A percentile compares a stretch with the other conserved stretches of the same genome.
Evolutionary conservation across 2,329 filamentous ascomycete species (phyloP).

Genomic region (Claviceps sp.): DNA sequence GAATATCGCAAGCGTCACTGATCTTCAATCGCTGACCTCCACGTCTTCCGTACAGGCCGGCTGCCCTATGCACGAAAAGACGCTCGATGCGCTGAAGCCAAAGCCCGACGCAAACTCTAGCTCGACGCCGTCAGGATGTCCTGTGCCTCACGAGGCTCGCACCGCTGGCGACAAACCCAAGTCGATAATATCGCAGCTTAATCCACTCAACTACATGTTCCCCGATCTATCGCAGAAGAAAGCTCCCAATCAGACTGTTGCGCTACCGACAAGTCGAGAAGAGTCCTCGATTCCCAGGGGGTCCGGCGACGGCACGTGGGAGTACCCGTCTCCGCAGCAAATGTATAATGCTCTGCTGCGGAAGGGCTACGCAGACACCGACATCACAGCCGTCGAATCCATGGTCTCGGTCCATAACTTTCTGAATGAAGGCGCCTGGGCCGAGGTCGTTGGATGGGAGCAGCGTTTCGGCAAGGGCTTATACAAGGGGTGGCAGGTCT

Average conservation of each 20-base stretch:
- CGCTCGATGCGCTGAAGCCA: slow-evolving; percentile 32
- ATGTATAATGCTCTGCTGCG: slow-evolving; percentile 98
- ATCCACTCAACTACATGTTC: slow-evolving; percentile 91
- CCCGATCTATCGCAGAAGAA: slow-evolving; percentile 67
- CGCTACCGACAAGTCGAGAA: slow-evolving; percentile 70
- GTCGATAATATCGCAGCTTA: slow-evolving; percentile 42
- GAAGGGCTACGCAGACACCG: slow-evolving; percentile 92
- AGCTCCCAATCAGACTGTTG: slow-evolving; percentile 56
- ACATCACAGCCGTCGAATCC: slow-evolving; percentile 80
- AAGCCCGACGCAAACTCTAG: slow-evolving; percentile 11
- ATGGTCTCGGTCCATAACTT: slow-evolving; percentile 99
- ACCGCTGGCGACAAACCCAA: slow-evolving; percentile 21
- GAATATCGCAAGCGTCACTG: too few species aligned
- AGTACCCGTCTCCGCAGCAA: slow-evolving; percentile 95
- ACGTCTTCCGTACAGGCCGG: slow-evolving; percentile 23
- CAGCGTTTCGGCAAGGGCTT: slow-evolving; percentile 67
- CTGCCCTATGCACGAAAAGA: slow-evolving; percentile 46
- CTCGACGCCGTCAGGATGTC: slow-evolving; percentile 26
- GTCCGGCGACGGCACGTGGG: slow-evolving; percentile 70
- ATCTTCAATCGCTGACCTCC: neutral
- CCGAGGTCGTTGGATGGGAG: slow-evolving; percentile 91
- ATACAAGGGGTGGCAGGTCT: slow-evolving; percentile 57
- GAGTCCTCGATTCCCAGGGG: slow-evolving; percentile 83
- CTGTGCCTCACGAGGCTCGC: slow-evolving; percentile 29
- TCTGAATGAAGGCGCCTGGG: slow-evolving; percentile 93